Conservation (phyloP, 129 eudicot species). For the Smallanthus sonchifolius region DNA sequence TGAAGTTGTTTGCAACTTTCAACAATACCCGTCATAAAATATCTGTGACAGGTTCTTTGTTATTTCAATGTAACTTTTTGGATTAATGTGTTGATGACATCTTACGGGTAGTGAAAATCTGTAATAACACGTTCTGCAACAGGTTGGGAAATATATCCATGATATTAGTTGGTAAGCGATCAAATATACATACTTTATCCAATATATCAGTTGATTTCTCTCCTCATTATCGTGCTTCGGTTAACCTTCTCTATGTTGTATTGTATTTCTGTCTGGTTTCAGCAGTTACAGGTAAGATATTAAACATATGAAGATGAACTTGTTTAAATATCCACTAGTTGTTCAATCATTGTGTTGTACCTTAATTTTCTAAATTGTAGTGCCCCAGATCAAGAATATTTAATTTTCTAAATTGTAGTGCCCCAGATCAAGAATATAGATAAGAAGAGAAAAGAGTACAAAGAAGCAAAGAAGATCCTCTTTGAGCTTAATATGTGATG, state of each 20-base stretch:
- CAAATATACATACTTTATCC: neutral
- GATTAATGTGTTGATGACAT: neutral
- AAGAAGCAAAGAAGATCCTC: neutral
- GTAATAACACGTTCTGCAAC: neutral
- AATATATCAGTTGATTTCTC: neutral
- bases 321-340: no score
- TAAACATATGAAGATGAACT: neutral
- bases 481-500: neutral
- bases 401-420: neutral
- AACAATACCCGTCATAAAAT: neutral
- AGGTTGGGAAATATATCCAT: neutral
- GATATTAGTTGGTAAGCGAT: neutral
- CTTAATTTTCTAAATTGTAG: neutral
- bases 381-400: neutral
- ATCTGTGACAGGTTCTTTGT: neutral
- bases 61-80: neutral
- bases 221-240: neutral
- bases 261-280: neutral
- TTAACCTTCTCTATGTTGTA: neutral
- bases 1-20: conserved; percentile 9
- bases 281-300: neutral
- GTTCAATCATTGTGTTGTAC: no score
- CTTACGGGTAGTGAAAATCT: neutral
- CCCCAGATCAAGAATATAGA: neutral
- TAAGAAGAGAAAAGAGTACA: neutral